These are phyloP conservation scores for Backusella circina DNA, from an alignment of 192 early-diverging fungal species.

Conservation along the genomic window DNA sequence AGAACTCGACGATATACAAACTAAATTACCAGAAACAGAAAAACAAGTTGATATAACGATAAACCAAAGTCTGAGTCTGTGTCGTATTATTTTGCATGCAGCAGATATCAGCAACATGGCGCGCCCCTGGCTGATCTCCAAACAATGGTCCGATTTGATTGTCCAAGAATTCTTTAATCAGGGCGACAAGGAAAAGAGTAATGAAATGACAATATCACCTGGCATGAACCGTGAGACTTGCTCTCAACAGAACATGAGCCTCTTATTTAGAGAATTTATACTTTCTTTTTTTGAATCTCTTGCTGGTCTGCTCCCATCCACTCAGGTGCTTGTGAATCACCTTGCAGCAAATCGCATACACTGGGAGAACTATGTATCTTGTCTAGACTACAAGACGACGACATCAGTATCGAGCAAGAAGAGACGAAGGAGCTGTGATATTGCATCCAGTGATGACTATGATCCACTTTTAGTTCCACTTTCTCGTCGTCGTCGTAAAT, in stretches of 20 bases:
- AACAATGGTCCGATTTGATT: conserved; percentile 84
- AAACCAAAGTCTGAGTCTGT: conserved; percentile 54
- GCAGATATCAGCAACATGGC: conserved; percentile 85
- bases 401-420: background rate
- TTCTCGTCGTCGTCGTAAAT: conserved; percentile 1
- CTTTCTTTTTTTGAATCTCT: conserved; percentile 82
- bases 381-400: background rate
- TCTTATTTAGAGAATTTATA: conserved; percentile 71
- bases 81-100: conserved; percentile 69
- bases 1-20: background rate
- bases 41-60: conserved; percentile 6
- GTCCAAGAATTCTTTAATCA: conserved; percentile 79
- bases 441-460: background rate
- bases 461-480: background rate
- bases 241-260: conserved; percentile 64
- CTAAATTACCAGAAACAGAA: background rate
- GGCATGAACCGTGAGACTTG: conserved; percentile 78
- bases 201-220: conserved; percentile 70
- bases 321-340: conserved; percentile 46
- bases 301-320: conserved; percentile 65
- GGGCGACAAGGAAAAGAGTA: conserved; percentile 76
- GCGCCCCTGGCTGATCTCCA: conserved; percentile 76
- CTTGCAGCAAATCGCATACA: conserved; percentile 8
- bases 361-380: background rate
- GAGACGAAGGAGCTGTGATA: background rate